Evolutionary conservation across 2,329 filamentous ascomycete genomes (phyloP).

Genomic region (Tolypocladium inflatum): DNA sequence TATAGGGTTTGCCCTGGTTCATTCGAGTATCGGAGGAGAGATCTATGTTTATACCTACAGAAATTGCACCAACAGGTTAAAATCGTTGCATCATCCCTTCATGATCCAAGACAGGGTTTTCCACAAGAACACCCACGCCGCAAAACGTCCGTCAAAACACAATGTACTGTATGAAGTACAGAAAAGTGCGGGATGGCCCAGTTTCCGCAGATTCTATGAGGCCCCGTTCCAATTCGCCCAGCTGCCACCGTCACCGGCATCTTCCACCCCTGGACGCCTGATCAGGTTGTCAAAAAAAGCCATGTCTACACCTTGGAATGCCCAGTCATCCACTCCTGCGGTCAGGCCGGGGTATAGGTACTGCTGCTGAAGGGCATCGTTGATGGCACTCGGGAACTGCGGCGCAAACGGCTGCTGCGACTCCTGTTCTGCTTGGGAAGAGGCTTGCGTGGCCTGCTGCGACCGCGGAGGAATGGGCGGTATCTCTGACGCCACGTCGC

Average conservation of each 20-base stretch:
- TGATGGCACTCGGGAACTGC: not conserved
- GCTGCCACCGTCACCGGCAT: not conserved
- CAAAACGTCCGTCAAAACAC: not conserved
- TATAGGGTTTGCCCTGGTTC: too few relatives aligned
- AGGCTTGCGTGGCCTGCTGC: not conserved
- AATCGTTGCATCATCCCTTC: too few relatives aligned
- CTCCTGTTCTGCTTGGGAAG: not conserved
- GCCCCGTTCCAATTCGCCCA: too few relatives aligned
- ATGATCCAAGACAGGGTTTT: too few relatives aligned
- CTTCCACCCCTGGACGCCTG: not conserved
- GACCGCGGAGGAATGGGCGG: not conserved
- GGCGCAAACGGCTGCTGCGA: not conserved
- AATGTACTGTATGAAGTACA: not conserved
- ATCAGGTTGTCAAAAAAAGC: slow-evolving; percentile 8
- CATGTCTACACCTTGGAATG: slow-evolving; percentile 8
- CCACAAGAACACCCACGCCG: too few relatives aligned
- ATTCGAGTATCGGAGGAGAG: not conserved
- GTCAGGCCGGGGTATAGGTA: not conserved
- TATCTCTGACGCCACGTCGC: not conserved
- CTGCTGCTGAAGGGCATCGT: not conserved
- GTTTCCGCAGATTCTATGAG: too few relatives aligned
- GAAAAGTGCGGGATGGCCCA: not conserved
- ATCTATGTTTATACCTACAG: not conserved
- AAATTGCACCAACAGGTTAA: not conserved
- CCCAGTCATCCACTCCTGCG: slow-evolving; percentile 5